Evolutionary conservation across 805 yeast genomes (phyloP).

Genomic region (Yamadazyma ubonensis): DNA sequence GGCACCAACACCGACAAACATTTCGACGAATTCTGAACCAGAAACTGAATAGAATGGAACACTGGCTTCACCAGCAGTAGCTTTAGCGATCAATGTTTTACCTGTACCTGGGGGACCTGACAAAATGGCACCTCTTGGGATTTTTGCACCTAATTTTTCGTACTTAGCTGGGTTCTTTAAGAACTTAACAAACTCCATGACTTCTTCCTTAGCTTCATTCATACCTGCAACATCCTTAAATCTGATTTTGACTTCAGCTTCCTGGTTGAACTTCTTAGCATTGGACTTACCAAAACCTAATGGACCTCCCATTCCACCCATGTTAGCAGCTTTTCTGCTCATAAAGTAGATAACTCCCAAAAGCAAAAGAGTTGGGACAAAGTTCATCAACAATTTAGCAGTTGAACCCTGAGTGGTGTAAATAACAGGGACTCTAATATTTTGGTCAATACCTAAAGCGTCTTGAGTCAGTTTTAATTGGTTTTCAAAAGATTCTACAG

Average conservation of each 20-base stretch:
- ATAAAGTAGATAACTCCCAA: slow-evolving; percentile 87
- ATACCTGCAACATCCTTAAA: slow-evolving; percentile 94
- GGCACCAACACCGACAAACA: slow-evolving; percentile 97
- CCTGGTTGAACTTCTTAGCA: slow-evolving; percentile 80
- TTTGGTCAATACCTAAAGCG: slow-evolving; percentile 58
- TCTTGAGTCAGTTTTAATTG: slow-evolving; percentile 75
- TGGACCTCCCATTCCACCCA: slow-evolving; percentile 49
- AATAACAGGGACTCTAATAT: slow-evolving; percentile 74
- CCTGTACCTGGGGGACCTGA: slow-evolving; percentile 98
- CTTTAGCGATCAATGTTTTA: slow-evolving; percentile 87
- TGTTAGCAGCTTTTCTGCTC: slow-evolving; percentile 54
- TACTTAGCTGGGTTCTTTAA: slow-evolving; percentile 81
- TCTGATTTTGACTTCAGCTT: slow-evolving; percentile 74
- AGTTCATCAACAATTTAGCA: slow-evolving; percentile 61
- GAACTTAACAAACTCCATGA: slow-evolving; percentile 91
- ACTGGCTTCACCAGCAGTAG: slow-evolving; percentile 96
- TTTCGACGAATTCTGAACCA: slow-evolving; percentile 94
- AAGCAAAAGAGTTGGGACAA: slow-evolving; percentile 84
- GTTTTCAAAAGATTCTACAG: slow-evolving; percentile 83
- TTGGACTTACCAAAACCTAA: slow-evolving; percentile 77
- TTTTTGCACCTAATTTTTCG: slow-evolving; percentile 87
- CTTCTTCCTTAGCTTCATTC: slow-evolving; percentile 91
- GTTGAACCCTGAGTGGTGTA: slow-evolving; percentile 72
- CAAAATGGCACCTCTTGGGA: slow-evolving; percentile 91
- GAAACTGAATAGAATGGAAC: slow-evolving; percentile 90